These are phyloP conservation scores for Lasiodiplodia sp. DNA, from an alignment of 2,329 filamentous ascomycete species.

Conservation along the genomic window DNA sequence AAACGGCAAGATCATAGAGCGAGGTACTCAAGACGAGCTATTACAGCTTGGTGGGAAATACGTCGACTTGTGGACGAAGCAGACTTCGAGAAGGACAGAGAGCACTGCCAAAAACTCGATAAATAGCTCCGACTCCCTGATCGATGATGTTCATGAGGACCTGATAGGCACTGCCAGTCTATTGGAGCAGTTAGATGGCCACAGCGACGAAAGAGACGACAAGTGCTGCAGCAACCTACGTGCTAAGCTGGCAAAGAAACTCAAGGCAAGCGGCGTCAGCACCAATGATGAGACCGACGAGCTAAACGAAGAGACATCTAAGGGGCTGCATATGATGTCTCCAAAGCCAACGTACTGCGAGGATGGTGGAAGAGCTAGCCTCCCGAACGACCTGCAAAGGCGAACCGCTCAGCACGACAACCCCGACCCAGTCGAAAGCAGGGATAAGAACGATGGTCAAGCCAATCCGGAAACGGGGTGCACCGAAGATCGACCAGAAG, in stretches of 20 bases:
- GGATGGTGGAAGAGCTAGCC: background rate
- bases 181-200: conserved; percentile 20
- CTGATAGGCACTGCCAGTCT: background rate
- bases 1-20: conserved; percentile 77
- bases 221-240: conserved; percentile 3
- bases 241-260: background rate
- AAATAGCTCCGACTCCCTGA: conserved; percentile 1
- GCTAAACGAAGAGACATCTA: background rate
- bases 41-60: conserved; percentile 76
- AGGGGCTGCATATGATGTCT: background rate
- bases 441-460: background rate
- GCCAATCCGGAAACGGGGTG: background rate
- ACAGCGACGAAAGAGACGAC: background rate
- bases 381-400: background rate
- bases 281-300: background rate
- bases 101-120: conserved; percentile 20
- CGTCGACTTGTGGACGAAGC: conserved; percentile 86
- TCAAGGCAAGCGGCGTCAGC: background rate
- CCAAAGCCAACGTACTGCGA: conserved; percentile 3
- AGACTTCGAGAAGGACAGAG: conserved; percentile 55
- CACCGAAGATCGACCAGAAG: background rate
- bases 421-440: background rate
- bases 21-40: conserved; percentile 80
- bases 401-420: background rate
- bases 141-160: conserved; percentile 9